phyloP scores from a whole-genome alignment of 1,139 yeast genomes.

The Oligophagozyma castellii region DNA sequence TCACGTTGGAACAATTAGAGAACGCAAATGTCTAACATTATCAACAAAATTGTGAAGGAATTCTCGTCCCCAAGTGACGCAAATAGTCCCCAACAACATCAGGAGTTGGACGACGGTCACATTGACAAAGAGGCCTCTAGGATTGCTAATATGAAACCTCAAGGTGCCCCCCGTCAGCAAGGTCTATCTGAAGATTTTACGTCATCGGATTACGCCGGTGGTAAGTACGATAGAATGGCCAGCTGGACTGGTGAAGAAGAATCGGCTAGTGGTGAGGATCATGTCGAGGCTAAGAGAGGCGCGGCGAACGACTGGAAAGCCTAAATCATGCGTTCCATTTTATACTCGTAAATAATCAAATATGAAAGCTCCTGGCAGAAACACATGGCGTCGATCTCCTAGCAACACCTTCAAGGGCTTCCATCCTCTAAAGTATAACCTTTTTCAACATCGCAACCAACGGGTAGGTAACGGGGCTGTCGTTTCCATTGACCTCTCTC shows the following conservation, averaged over 20 bases:
- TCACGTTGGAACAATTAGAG: not conserved
- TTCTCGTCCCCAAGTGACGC: conserved; percentile 4
- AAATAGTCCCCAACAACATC: no score
- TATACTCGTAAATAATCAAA: not conserved
- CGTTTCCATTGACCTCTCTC: no score
- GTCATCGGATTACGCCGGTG: not conserved
- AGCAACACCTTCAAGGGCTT: not conserved
- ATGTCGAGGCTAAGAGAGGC: conserved; percentile 6
- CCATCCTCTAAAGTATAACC: not conserved
- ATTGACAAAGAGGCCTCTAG: not conserved
- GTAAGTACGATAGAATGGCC: not conserved
- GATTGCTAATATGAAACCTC: not conserved
- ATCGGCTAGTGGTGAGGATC: conserved; percentile 3
- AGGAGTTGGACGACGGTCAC: no score
- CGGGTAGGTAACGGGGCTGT: not conserved
- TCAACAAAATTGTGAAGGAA: conserved; percentile 19
- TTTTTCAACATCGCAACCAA: not conserved
- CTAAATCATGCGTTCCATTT: not conserved
- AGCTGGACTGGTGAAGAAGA: not conserved
- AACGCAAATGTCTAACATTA: conserved; percentile 14
- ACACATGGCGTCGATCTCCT: not conserved
- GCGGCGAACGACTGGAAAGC: conserved; percentile 5
- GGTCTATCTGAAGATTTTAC: not conserved
- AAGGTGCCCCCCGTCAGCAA: not conserved
- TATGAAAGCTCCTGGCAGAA: not conserved